Percentiles rank a stretch among this genome's conserved stretches.
phyloP scores from a whole-genome alignment of 768 basidiomycete species.

The Boletus subparvulus region DNA sequence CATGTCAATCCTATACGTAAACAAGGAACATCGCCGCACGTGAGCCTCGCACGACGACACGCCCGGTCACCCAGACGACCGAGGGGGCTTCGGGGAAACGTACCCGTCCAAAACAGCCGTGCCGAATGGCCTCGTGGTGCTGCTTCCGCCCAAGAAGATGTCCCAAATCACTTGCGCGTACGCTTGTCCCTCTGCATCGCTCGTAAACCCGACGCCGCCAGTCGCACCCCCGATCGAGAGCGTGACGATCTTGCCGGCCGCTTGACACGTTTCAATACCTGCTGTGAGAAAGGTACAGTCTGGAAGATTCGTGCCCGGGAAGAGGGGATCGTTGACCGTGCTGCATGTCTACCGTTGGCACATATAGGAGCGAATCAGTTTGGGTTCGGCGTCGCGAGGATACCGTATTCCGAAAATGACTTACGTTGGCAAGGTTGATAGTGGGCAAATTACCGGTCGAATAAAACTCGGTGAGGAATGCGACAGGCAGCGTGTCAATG shows the following conservation, averaged over 20 bases:
- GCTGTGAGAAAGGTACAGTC: slow-evolving; percentile 60
- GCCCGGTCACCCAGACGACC: slow-evolving; percentile 7
- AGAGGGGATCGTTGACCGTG: slow-evolving; percentile 51
- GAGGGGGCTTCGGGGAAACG: background rate
- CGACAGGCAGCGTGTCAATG: slow-evolving; percentile 59
- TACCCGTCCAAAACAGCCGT: slow-evolving; percentile 71
- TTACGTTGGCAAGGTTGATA: slow-evolving; percentile 60
- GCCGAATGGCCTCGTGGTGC: slow-evolving; percentile 67
- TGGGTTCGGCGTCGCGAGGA: background rate
- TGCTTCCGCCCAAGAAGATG: slow-evolving; percentile 64
- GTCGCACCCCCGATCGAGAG: slow-evolving; percentile 61
- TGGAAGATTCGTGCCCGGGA: slow-evolving; percentile 60
- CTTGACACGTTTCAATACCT: slow-evolving; percentile 65
- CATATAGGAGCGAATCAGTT: background rate
- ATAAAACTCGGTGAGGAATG: slow-evolving; percentile 62
- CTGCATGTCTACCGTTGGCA: slow-evolving; percentile 55
- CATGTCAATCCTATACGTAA: slow-evolving; percentile 37
- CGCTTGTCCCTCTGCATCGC: slow-evolving; percentile 51
- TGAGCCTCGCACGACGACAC: background rate
- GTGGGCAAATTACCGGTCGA: slow-evolving; percentile 56
- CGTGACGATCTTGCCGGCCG: slow-evolving; percentile 60
- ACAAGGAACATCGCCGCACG: background rate
- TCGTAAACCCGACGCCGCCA: slow-evolving; percentile 59
- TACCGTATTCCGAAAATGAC: slow-evolving; percentile 1
- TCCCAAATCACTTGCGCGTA: slow-evolving; percentile 71